A percentile compares a stretch with the other conserved stretches of the same genome.
phyloP scores from a whole-genome alignment of 2,329 filamentous ascomycete species.

The Cytospora leucostoma region DNA sequence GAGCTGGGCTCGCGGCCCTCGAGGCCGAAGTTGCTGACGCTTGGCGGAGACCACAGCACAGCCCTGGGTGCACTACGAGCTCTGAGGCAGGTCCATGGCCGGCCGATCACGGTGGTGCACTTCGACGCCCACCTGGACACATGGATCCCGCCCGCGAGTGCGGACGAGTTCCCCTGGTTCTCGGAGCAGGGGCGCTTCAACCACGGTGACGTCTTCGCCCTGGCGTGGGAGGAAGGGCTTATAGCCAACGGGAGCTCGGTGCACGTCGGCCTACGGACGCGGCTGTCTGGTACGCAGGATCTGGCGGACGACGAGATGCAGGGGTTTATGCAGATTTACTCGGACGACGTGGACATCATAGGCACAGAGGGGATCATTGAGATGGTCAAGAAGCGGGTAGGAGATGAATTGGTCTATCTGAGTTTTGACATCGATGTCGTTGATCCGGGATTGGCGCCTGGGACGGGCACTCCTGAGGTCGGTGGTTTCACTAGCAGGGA shows the following conservation, averaged over 20 bases:
- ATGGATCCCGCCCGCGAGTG: conserved; percentile 14
- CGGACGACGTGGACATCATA: conserved; percentile 17
- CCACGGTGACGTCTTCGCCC: conserved; percentile 21
- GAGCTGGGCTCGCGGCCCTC: conserved; percentile 18
- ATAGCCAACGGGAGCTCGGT: conserved; percentile 21
- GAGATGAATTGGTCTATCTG: conserved; percentile 15
- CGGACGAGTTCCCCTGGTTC: conserved; percentile 19
- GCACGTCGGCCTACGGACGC: conserved; percentile 21
- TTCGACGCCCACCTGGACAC: conserved; percentile 36
- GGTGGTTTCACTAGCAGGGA: neutral
- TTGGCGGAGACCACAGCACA: conserved; percentile 37
- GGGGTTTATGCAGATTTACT: conserved; percentile 15
- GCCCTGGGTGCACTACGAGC: conserved; percentile 35
- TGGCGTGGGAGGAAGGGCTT: conserved; percentile 18
- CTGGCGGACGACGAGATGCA: conserved; percentile 9
- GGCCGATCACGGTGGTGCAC: conserved; percentile 36
- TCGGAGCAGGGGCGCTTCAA: conserved; percentile 27
- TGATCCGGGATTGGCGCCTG: conserved; percentile 9
- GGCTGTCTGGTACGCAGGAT: conserved; percentile 17
- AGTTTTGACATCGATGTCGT: conserved; percentile 20
- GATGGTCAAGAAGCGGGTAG: conserved; percentile 8
- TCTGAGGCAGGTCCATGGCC: conserved; percentile 34
- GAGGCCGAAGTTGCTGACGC: conserved; percentile 3
- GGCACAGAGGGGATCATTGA: conserved; percentile 19
- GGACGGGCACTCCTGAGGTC: conserved; percentile 9